Conservation (phyloP, 2,329 filamentous ascomycete genomes). For the Ascochyta koolunga region DNA sequence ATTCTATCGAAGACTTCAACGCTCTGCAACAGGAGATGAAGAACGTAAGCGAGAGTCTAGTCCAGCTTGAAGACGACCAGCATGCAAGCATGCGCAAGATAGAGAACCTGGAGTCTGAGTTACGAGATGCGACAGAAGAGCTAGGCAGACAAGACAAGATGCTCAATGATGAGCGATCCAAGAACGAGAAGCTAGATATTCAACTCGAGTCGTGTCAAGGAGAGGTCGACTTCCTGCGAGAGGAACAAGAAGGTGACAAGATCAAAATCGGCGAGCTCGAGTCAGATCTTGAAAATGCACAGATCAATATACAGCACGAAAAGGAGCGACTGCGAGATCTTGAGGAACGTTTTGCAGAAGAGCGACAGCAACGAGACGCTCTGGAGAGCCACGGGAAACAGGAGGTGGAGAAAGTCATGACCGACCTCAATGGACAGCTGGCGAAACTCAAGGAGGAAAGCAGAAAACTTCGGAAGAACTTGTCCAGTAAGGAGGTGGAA, state of each 20-base stretch:
- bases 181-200: conserved; percentile 84
- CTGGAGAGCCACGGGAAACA: conserved; percentile 90
- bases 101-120: conserved; percentile 79
- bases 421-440: conserved; percentile 87
- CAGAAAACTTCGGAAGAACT: conserved; percentile 78
- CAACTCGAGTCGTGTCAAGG: conserved; percentile 91
- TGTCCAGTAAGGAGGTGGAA: conserved; percentile 85
- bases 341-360: conserved; percentile 72
- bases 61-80: conserved; percentile 88
- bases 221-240: conserved; percentile 92
- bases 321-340: conserved; percentile 67
- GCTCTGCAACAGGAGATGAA: conserved; percentile 95
- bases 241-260: conserved; percentile 97
- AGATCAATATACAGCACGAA: conserved; percentile 81
- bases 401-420: conserved; percentile 90
- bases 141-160: conserved; percentile 84
- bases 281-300: conserved; percentile 77
- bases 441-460: conserved; percentile 84
- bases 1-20: conserved; percentile 83
- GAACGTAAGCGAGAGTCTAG: conserved; percentile 82
- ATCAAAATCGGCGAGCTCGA: conserved; percentile 96
- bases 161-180: conserved; percentile 82
- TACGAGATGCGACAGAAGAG: conserved; percentile 84
- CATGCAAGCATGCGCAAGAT: conserved; percentile 79
- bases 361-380: conserved; percentile 84